Percentiles rank a stretch among this genome's conserved stretches.
Evolutionary conservation across 2,329 filamentous ascomycete species (phyloP).

Genomic region (Epichloe sibirici): DNA sequence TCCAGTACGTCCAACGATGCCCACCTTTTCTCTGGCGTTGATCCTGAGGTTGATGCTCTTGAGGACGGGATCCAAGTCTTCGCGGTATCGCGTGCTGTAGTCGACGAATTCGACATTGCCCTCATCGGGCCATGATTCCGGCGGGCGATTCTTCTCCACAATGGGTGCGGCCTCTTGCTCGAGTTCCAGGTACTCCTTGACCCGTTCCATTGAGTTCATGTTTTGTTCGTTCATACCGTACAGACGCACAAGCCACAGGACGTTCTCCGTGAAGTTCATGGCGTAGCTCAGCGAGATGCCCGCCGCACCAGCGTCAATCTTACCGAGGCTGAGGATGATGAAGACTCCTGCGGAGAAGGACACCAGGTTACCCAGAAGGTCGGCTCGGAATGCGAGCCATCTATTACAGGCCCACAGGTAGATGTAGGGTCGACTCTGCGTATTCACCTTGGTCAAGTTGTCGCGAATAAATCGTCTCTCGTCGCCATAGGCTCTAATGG

Average conservation of each 20-base stretch:
- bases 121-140: slow-evolving; percentile 70
- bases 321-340: slow-evolving; percentile 70
- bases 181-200: slow-evolving; percentile 94
- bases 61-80: slow-evolving; percentile 78
- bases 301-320: slow-evolving; percentile 79
- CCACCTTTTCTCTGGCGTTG: slow-evolving; percentile 77
- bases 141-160: slow-evolving; percentile 66
- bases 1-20: slow-evolving; percentile 89
- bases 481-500: slow-evolving; percentile 91
- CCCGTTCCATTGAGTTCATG: slow-evolving; percentile 97
- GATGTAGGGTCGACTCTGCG: slow-evolving; percentile 84
- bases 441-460: slow-evolving; percentile 79
- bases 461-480: slow-evolving; percentile 88
- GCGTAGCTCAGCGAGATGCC: slow-evolving; percentile 93
- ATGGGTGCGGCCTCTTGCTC: slow-evolving; percentile 80
- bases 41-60: slow-evolving; percentile 79
- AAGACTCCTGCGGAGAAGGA: slow-evolving; percentile 90
- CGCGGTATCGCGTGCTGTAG: slow-evolving; percentile 81
- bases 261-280: slow-evolving; percentile 92
- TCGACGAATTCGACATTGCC: slow-evolving; percentile 79
- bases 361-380: slow-evolving; percentile 80
- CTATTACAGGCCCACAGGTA: slow-evolving; percentile 94
- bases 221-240: slow-evolving; percentile 97
- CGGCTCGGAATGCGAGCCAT: slow-evolving; percentile 89
- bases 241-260: slow-evolving; percentile 88